Percentiles rank a stretch among this genome's conserved stretches.
phyloP scores from a whole-genome alignment of 2,329 filamentous ascomycete genomes.

The Mycosphaerella sp. region DNA sequence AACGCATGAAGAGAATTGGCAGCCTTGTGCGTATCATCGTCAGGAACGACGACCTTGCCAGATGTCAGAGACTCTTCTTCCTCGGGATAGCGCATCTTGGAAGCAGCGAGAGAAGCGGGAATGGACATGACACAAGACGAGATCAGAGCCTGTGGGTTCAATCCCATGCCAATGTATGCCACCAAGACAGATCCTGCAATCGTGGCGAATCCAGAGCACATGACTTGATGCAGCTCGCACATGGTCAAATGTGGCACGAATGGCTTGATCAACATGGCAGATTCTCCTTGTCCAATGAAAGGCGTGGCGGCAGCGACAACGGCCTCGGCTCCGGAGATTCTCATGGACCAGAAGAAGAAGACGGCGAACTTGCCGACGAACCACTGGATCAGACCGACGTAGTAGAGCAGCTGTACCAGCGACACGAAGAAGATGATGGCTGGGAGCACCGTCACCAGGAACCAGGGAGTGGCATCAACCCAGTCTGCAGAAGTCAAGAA shows the following conservation, averaged over 20 bases:
- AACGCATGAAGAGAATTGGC: conserved; percentile 79
- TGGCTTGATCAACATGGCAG: conserved; percentile 82
- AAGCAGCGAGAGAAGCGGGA: conserved; percentile 80
- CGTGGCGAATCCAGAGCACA: conserved; percentile 88
- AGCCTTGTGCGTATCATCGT: conserved; percentile 68
- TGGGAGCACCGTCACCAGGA: conserved; percentile 73
- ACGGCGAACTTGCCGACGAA: conserved; percentile 78
- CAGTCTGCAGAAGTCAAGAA: conserved; percentile 59
- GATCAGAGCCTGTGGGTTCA: conserved; percentile 78
- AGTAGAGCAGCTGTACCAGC: conserved; percentile 80
- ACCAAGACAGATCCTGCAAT: conserved; percentile 84
- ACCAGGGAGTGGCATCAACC: conserved; percentile 49
- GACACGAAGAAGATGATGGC: conserved; percentile 96
- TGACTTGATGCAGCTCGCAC: conserved; percentile 85
- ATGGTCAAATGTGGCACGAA: conserved; percentile 80
- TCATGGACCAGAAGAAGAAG: conserved; percentile 87
- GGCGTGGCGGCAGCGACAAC: conserved; percentile 88
- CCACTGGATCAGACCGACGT: conserved; percentile 78
- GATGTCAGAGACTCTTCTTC: conserved; percentile 79
- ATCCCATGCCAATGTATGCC: conserved; percentile 74
- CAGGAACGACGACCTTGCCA: conserved; percentile 71
- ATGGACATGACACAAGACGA: conserved; percentile 96
- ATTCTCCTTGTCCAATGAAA: conserved; percentile 92
- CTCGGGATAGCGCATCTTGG: conserved; percentile 85
- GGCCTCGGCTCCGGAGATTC: conserved; percentile 85